phyloP scores from a whole-genome alignment of 352 stramenopile species.

The Pythium phragmiticola region DNA sequence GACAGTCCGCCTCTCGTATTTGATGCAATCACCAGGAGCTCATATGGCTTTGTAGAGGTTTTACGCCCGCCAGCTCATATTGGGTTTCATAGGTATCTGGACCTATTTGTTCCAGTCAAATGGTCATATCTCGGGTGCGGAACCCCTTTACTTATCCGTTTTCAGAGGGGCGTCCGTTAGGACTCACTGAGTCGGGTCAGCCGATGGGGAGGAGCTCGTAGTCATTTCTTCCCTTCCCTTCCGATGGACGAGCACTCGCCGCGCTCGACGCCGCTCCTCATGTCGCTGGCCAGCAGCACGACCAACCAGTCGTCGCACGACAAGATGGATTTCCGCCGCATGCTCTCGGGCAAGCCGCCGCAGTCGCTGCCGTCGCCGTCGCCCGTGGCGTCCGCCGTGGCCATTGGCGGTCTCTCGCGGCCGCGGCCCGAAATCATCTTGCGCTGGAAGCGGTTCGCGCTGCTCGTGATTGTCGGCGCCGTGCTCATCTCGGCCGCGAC shows the following conservation, averaged over 20 bases:
- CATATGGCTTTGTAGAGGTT: conserved; percentile 3
- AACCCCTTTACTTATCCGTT: background rate
- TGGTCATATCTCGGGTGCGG: background rate
- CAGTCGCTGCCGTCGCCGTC: background rate
- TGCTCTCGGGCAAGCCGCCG: conserved; percentile 8
- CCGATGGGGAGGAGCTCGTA: too few relatives aligned
- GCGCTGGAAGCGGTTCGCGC: conserved; percentile 53
- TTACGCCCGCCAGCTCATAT: too few relatives aligned
- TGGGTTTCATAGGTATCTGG: too few relatives aligned
- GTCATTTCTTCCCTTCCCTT: too few relatives aligned
- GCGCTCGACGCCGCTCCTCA: conserved; percentile 9
- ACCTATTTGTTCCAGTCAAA: too few relatives aligned
- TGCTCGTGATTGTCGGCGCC: conserved; percentile 46
- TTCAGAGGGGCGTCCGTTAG: background rate
- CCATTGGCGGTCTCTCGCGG: conserved; percentile 24
- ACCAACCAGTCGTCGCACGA: conserved; percentile 10
- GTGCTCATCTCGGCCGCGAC: conserved; percentile 41
- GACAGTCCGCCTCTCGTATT: background rate
- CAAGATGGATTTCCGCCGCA: conserved; percentile 28
- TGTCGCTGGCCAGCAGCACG: background rate
- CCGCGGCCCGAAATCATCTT: conserved; percentile 59
- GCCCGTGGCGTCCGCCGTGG: conserved; percentile 10
- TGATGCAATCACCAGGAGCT: background rate
- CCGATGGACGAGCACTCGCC: background rate
- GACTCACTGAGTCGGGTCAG: too few relatives aligned